These are phyloP conservation scores for Trichosporon sp. DNA, from an alignment of 1,284 basidiomycete genomes.

Conservation along the genomic window DNA sequence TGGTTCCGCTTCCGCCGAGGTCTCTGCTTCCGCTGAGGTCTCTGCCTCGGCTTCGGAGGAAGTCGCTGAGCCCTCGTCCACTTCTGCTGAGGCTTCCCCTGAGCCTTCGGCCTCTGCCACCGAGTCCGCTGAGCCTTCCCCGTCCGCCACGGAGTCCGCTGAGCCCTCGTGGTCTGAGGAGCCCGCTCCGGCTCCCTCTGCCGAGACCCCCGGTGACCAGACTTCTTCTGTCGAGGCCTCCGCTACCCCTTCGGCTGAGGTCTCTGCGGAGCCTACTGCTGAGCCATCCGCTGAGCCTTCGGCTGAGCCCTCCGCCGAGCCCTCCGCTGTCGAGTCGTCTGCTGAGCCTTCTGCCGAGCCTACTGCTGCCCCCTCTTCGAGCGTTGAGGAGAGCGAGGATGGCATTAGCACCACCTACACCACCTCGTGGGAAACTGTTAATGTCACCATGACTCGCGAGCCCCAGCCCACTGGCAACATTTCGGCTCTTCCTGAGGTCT, in stretches of 20 bases:
- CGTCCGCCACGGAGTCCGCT: neutral
- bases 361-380: neutral
- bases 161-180: conserved; percentile 9
- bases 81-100: conserved; percentile 1
- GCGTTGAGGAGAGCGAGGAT: conserved; percentile 29
- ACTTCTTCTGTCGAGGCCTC: neutral
- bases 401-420: conserved; percentile 37
- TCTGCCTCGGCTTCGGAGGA: conserved; percentile 1
- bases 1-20: neutral
- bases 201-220: neutral
- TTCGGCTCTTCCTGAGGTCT: neutral
- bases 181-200: conserved; percentile 10
- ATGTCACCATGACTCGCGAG: conserved; percentile 32
- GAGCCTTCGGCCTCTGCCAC: neutral
- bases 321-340: conserved; percentile 3
- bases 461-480: conserved; percentile 5
- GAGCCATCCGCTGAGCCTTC: neutral
- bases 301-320: neutral
- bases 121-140: neutral
- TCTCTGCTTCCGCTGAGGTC: neutral
- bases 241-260: conserved; percentile 2
- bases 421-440: conserved; percentile 33
- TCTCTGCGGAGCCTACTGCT: neutral
- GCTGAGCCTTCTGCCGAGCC: neutral
- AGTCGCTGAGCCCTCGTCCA: conserved; percentile 5